Conservation (phyloP, 352 stramenopile genomes). For the Lagenidium sp. region DNA sequence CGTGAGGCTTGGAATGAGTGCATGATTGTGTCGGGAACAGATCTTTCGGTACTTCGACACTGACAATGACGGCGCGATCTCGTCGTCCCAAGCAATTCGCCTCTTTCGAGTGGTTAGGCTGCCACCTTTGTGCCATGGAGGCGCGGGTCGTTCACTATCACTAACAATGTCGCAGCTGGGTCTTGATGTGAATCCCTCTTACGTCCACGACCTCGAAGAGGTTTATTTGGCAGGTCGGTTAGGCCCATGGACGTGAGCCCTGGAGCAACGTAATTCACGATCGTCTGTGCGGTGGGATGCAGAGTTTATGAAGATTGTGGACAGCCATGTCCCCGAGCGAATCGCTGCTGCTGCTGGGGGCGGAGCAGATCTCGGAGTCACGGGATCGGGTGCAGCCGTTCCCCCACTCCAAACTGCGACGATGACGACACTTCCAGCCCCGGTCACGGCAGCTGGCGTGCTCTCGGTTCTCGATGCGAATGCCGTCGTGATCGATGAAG, state of each 20-base stretch:
- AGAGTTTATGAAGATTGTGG: conserved; percentile 74
- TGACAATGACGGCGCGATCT: conserved; percentile 46
- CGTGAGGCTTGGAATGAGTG: too few species aligned
- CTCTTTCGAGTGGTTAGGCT: conserved; percentile 47
- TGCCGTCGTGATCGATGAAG: background rate
- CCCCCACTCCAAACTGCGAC: too few species aligned
- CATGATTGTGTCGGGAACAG: too few species aligned
- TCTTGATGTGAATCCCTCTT: conserved; percentile 33
- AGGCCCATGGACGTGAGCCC: too few species aligned
- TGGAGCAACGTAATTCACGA: too few species aligned
- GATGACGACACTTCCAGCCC: background rate
- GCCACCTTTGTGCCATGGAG: background rate
- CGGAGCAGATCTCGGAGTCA: too few species aligned
- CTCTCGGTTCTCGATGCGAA: background rate
- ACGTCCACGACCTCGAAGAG: conserved; percentile 47
- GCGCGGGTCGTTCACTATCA: too few species aligned
- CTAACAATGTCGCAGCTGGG: conserved; percentile 35
- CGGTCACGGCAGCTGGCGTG: background rate
- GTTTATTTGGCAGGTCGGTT: conserved; percentile 52
- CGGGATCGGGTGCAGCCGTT: too few species aligned
- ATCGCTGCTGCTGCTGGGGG: background rate
- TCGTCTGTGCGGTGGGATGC: too few species aligned
- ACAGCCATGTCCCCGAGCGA: conserved; percentile 28
- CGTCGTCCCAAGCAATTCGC: conserved; percentile 39
- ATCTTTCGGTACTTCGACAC: conserved; percentile 76